A percentile compares a stretch with the other conserved stretches of the same genome.
Evolutionary conservation across 2,329 filamentous ascomycete species (phyloP).

Genomic region (Fusarium nelsonii): DNA sequence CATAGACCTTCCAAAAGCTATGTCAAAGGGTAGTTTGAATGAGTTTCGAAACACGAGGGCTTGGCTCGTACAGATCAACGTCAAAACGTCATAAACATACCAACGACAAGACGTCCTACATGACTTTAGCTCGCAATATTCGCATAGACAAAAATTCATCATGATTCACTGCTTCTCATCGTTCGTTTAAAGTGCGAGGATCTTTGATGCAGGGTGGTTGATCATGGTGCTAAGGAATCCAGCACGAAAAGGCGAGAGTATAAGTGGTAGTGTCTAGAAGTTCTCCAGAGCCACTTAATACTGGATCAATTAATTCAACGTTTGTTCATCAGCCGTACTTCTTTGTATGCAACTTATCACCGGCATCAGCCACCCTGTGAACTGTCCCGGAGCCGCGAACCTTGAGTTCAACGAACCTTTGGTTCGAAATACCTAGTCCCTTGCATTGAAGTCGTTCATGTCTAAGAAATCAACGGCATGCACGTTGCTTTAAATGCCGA

Average conservation of each 20-base stretch:
- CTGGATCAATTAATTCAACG: background rate
- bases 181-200: background rate
- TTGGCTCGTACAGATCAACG: background rate
- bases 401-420: background rate
- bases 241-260: background rate
- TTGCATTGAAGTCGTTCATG: background rate
- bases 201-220: background rate
- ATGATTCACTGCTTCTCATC: background rate
- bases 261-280: background rate
- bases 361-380: background rate
- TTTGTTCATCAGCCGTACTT: background rate
- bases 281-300: background rate
- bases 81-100: constrained; percentile 3
- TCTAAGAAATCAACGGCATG: background rate
- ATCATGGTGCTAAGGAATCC: background rate
- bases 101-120: background rate
- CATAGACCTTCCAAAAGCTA: background rate
- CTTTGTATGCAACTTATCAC: background rate
- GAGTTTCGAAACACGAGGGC: background rate
- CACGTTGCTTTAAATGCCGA: background rate
- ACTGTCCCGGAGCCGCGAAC: background rate
- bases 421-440: background rate
- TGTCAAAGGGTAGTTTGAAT: background rate
- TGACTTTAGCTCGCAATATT: background rate
- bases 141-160: background rate